Base-by-base conservation (phyloP, 2,329 filamentous ascomycete genomes). In the Sporothrix schenckii region DNA sequence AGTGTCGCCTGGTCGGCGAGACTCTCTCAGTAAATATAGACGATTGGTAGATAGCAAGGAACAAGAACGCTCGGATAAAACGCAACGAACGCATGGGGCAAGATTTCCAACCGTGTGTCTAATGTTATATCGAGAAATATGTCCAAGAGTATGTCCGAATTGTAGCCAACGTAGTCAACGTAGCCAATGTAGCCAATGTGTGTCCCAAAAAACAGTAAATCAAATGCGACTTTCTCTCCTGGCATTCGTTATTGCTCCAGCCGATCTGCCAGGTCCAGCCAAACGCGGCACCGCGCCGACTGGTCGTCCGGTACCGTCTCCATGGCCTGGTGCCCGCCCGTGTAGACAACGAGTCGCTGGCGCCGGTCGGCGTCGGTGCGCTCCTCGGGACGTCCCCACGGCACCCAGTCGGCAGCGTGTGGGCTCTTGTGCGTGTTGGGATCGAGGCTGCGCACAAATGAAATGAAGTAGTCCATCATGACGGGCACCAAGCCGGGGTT, bases 391-490 rank as follows among this genome's bases (percentile, higher is more conserved):
- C 58, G 58, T 13, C 56, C 30, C 80, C 83, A 85, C 0, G 73
- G 63, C 58, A 75, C 76, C 84, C 84, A 86, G 3, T 66, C 74
- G 2, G 83, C 83, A 3, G 81, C 77, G 1, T 75, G 78, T 0
- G 70, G 39, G 24, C 76, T 73, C 66, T 78, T 76, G 56, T 80
- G 72, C 10, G 73, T 53, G 69, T 84, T 85, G 0, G 85, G 85
- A 71, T 86, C 78, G 47, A 84, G 76, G 13, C 75, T 75, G 30
- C 78, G 77, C 24, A 84, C 81, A 73, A 87, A 87, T 21, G 82
- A 83, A 58, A 85, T 78, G 76, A 80, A 85, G 74, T 86, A 86
- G 63, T 78, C 77, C 82, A 84, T 84, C 21, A 84, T 78, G 14
- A 85, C 72, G 6, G 81, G 80, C 2, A 86, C 80, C 2, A 85